These are phyloP conservation scores for Prinsepia uniflora DNA, from an alignment of 306 rosid species.

Conservation along the genomic window DNA sequence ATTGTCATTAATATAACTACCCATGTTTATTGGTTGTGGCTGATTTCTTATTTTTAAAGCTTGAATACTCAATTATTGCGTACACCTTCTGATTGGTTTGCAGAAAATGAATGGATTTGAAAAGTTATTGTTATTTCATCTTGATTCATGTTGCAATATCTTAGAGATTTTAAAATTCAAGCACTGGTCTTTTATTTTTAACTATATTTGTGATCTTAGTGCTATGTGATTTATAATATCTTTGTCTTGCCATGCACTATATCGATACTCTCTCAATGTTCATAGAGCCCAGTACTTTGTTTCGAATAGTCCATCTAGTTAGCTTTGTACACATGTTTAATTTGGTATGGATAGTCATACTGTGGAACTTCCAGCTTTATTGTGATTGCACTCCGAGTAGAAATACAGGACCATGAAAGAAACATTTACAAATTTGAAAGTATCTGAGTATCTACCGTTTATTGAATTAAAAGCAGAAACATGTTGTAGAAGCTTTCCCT, in stretches of 20 bases:
- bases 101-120: background rate
- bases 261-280: too few relatives aligned
- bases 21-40: background rate
- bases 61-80: slow-evolving; percentile 9
- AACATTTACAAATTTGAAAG: slow-evolving; percentile 19
- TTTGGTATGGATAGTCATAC: background rate
- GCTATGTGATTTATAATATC: background rate
- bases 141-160: background rate
- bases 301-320: too few relatives aligned
- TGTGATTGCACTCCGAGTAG: slow-evolving; percentile 7
- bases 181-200: background rate
- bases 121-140: background rate
- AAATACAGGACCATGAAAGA: slow-evolving; percentile 21
- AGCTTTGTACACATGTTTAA: background rate
- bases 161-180: background rate
- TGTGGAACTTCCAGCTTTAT: slow-evolving; percentile 9
- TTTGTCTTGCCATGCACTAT: too few relatives aligned
- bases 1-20: background rate
- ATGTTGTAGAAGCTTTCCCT: slow-evolving; percentile 47
- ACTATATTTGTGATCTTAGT: background rate
- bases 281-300: too few relatives aligned
- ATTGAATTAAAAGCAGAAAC: slow-evolving; percentile 52
- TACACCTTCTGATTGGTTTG: background rate
- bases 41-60: slow-evolving; percentile 27
- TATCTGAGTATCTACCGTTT: background rate